These are phyloP conservation scores for Cicer arietinum DNA, from an alignment of 306 rosid species.

Conservation along the genomic window DNA sequence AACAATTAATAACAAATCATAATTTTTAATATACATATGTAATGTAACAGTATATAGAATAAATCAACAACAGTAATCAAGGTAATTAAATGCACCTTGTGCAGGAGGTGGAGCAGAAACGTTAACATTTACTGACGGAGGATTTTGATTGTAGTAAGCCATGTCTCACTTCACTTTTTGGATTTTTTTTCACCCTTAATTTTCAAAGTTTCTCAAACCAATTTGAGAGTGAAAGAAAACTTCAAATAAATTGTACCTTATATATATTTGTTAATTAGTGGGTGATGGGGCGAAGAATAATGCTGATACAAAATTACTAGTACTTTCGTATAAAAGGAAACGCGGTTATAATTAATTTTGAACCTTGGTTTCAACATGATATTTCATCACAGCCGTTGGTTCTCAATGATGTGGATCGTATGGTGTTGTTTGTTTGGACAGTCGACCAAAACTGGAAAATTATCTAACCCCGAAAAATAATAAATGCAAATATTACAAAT, in stretches of 20 bases:
- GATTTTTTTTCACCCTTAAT: neutral
- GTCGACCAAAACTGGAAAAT: neutral
- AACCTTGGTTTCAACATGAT: neutral
- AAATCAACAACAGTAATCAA: neutral
- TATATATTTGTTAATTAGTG: too few species aligned
- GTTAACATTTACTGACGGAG: slow-evolving; percentile 12
- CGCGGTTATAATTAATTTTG: slow-evolving; percentile 16
- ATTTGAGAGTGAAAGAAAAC: neutral
- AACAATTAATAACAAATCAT: neutral
- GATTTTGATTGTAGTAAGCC: slow-evolving; percentile 41
- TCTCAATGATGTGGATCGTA: neutral
- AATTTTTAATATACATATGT: neutral
- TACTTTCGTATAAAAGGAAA: neutral
- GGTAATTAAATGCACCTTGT: slow-evolving; percentile 20
- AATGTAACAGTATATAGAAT: neutral
- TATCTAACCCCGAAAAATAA: neutral
- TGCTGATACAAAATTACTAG: neutral
- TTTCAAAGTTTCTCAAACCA: neutral
- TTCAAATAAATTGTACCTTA: neutral
- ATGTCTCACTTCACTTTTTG: slow-evolving; percentile 33
- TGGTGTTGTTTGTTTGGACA: neutral
- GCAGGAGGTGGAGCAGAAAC: slow-evolving; percentile 24
- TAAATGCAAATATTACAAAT: too few species aligned
- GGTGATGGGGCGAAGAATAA: too few species aligned
- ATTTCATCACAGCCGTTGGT: neutral